A percentile compares a stretch with the other conserved stretches of the same genome.
phyloP scores from a whole-genome alignment of 148 eudicot genomes.

The Gaultheria prostrata region DNA sequence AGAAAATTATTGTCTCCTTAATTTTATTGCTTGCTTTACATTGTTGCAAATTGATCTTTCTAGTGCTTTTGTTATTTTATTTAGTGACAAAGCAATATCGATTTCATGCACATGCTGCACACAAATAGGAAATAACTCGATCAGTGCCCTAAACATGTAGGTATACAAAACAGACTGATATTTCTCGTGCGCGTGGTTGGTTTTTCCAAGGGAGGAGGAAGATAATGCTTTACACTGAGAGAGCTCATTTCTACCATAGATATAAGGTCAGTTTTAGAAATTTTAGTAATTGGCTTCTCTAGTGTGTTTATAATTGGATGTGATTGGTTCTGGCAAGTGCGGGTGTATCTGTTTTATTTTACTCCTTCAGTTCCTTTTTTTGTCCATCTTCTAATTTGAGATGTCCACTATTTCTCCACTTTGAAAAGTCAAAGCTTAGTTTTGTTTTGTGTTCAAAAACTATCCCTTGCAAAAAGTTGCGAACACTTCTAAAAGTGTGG shows the following conservation, averaged over 20 bases:
- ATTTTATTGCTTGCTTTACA: not conserved
- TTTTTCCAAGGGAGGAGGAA: constrained; percentile 69
- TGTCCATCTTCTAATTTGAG: not conserved
- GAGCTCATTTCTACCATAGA: constrained; percentile 95
- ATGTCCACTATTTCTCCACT: not conserved
- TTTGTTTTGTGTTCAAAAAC: too few relatives aligned
- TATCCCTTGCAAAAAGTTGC: too few relatives aligned
- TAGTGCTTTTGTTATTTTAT: not conserved
- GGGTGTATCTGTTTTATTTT: not conserved
- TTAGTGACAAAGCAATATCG: not conserved
- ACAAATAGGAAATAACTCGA: constrained; percentile 5
- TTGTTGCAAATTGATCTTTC: not conserved
- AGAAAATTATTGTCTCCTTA: constrained; percentile 22
- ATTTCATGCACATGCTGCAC: constrained; percentile 1
- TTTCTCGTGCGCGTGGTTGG: constrained; percentile 77
- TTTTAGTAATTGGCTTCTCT: not conserved
- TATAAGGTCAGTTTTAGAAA: constrained; percentile 54
- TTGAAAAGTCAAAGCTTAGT: not conserved
- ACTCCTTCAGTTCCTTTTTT: not conserved
- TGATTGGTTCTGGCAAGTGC: not conserved
- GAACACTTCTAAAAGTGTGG: too few relatives aligned
- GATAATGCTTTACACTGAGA: constrained; percentile 89
- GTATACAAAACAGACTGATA: constrained; percentile 72
- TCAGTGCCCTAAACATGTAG: constrained; percentile 28
- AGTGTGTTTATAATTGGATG: not conserved